These are phyloP conservation scores for Quercus wislizeni DNA, from an alignment of 306 rosid genomes.

Conservation along the genomic window DNA sequence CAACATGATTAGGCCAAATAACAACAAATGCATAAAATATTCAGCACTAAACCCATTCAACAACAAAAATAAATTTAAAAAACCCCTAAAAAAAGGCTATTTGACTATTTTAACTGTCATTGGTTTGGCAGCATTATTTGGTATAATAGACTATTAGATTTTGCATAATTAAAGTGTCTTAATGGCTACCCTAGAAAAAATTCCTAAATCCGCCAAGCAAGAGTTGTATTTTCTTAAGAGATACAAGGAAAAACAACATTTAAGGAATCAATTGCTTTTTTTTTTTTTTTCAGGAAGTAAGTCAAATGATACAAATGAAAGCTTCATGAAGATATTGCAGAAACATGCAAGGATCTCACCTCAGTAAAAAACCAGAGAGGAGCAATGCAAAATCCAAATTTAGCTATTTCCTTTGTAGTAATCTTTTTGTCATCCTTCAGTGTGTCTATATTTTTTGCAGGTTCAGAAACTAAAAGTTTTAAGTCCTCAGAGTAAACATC, in stretches of 20 bases:
- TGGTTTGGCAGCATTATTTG: no score
- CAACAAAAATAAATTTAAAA: no score
- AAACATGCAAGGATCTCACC: conserved; percentile 12
- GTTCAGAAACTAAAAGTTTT: conserved; percentile 10
- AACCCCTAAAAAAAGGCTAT: no score
- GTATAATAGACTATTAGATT: no score
- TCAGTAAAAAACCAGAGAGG: conserved; percentile 36
- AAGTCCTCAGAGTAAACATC: conserved; percentile 13
- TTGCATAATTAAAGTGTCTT: no score
- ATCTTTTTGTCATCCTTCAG: conserved; percentile 16
- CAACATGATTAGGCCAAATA: no score
- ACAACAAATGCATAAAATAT: no score
- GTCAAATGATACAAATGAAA: background rate
- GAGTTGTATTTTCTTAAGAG: background rate
- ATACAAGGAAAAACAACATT: background rate
- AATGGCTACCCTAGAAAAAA: no score
- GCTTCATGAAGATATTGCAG: background rate
- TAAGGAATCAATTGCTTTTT: background rate
- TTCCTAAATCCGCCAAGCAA: no score
- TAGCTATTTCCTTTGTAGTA: conserved; percentile 19
- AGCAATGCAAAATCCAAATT: conserved; percentile 28
- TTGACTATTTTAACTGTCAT: no score
- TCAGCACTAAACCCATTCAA: no score
- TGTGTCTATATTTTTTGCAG: background rate
- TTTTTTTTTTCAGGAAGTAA: background rate